These are phyloP conservation scores for Theobroma grandiflorum DNA, from an alignment of 441 rosid species.

Conservation along the genomic window DNA sequence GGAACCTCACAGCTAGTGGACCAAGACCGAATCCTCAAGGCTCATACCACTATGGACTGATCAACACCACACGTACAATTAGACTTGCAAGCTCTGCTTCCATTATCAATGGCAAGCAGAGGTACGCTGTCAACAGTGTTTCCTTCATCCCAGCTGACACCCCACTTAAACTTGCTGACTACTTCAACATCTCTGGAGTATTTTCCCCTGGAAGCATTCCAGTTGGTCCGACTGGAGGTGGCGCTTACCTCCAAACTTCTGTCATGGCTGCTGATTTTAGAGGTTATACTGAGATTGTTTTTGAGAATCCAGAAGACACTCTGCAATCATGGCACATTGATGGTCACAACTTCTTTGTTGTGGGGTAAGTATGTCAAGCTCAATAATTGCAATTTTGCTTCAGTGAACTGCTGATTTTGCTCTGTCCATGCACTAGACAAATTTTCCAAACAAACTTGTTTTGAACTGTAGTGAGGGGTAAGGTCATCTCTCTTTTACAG, in stretches of 20 bases:
- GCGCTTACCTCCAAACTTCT: conserved; percentile 63
- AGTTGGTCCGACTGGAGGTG: conserved; percentile 53
- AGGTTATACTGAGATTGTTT: conserved; percentile 67
- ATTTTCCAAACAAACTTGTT: neutral
- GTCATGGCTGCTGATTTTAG: conserved; percentile 72
- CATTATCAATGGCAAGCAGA: conserved; percentile 64
- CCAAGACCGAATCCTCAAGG: conserved; percentile 91
- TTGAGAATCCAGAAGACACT: conserved; percentile 64
- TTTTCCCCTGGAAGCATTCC: conserved; percentile 72
- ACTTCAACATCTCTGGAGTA: conserved; percentile 73
- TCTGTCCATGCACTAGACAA: neutral
- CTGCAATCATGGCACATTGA: conserved; percentile 81
- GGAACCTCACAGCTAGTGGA: conserved; percentile 75
- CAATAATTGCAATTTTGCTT: neutral
- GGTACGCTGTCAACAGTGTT: conserved; percentile 75
- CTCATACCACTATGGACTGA: conserved; percentile 77
- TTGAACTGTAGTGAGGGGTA: neutral
- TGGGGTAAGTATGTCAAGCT: conserved; percentile 53
- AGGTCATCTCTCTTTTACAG: neutral
- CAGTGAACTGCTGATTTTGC: neutral
- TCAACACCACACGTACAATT: conserved; percentile 60
- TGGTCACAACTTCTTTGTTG: conserved; percentile 69
- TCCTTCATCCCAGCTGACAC: conserved; percentile 75
- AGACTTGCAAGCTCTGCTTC: conserved; percentile 65
- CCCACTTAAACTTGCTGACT: conserved; percentile 80